Evolutionary conservation across 176 grass and related monocot species (phyloP), one percentile per base, ranked within the genome.

Genomic region (Alopecurus myosuroides): DNA sequence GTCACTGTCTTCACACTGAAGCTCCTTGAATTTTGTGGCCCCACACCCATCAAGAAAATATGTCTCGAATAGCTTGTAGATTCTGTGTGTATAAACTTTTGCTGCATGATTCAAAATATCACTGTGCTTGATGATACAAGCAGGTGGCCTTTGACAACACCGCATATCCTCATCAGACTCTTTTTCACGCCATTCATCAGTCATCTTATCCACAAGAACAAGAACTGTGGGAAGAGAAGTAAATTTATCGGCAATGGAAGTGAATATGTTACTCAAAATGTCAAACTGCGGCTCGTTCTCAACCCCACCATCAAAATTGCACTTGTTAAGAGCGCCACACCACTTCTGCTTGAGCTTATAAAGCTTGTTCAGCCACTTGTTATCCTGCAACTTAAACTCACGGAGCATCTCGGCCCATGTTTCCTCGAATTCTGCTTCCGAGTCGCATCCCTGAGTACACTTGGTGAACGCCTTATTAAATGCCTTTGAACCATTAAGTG

Each of bases 31-130:
- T 88, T 88, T 90, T 77, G 91, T 95, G 25, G 90, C 93, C 0
- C 94, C 94, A 82, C 94, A 95, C 23, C 94, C 94, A 4, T 95
- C 94, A 26, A 93, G 88, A 93, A 87, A 96, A 85, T 96, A 89
- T 9, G 85, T 88, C 70, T 96, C 91, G n/a, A 96, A 96, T 40
- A 96, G 37, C 64, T 93, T 93, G 81, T 93, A 96, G 71, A 96
- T 93, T 86, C 89, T 96, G 55, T 91, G 87, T 70, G 94, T 96
- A 87, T 93, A 96, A 20, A 89, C 86, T 55, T 87, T 93, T 63
- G 94, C 85, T 62, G 94, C 94, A 45, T 96, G 91, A 77, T 93
- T 91, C 82, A 93, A 83, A 85, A 96, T 91, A 76, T 91, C 94
- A 89, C 90, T 92, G 75, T 96, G 88, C 56, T 86, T 92, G 76